Evolutionary conservation across 164 flowering plant genomes (phyloP).

Genomic region (Berberis thunbergii): DNA sequence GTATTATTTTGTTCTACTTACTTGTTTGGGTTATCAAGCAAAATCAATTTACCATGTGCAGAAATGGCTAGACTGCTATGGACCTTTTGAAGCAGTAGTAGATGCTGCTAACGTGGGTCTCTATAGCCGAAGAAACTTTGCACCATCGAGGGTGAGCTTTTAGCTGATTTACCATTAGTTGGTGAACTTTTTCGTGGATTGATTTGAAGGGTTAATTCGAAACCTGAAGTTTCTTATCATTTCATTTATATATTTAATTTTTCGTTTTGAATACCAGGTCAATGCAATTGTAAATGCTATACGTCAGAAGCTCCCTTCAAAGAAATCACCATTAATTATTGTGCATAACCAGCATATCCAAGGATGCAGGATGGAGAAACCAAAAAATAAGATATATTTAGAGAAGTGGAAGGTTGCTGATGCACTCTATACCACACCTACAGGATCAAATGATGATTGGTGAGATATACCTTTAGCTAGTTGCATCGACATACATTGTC

Average conservation of each 20-base stretch:
- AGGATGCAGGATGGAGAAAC: constrained; percentile 54
- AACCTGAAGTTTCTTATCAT: not conserved
- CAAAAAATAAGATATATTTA: constrained; percentile 38
- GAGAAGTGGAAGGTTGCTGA: constrained; percentile 85
- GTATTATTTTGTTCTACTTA: constrained; percentile 4
- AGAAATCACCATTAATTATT: constrained; percentile 76
- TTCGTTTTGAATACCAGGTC: constrained; percentile 31
- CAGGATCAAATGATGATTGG: constrained; percentile 98
- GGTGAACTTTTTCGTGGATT: too few relatives aligned
- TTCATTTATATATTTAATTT: not conserved
- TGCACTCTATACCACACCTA: constrained; percentile 87
- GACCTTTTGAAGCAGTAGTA: constrained; percentile 84
- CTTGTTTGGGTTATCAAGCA: constrained; percentile 6
- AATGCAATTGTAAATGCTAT: constrained; percentile 72
- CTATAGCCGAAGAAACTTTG: constrained; percentile 46
- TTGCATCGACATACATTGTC: not conserved
- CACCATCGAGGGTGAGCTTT: constrained; percentile 45
- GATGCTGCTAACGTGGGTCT: constrained; percentile 93
- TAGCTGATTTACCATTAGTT: not conserved
- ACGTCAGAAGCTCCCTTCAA: constrained; percentile 73
- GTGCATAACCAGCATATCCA: constrained; percentile 65
- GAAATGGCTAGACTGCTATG: constrained; percentile 88
- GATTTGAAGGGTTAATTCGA: not conserved
- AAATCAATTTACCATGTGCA: constrained; percentile 23
- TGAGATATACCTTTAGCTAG: constrained; percentile 20